phyloP scores from a whole-genome alignment of 2,329 filamentous ascomycete species.

The Penicillium vulpinum region DNA sequence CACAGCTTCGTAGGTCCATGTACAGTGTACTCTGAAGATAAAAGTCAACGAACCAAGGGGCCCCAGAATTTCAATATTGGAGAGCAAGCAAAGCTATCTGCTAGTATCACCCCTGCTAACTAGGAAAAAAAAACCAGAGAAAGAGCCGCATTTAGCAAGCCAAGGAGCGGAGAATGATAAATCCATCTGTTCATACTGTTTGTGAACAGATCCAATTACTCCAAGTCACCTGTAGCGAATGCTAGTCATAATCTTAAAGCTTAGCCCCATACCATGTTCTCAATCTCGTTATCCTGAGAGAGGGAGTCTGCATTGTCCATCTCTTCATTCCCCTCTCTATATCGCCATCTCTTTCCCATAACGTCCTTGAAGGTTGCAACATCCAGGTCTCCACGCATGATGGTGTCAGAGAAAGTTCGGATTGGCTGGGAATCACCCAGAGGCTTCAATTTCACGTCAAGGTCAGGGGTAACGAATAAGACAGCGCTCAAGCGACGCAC shows the following conservation, averaged over 20 bases:
- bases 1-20: too few species aligned
- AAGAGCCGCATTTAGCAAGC: background rate
- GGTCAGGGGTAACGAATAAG: constrained; percentile 5
- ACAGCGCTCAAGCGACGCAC: constrained; percentile 7
- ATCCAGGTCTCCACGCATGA: background rate
- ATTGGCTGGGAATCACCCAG: background rate
- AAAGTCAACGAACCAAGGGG: too few species aligned
- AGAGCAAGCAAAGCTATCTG: too few species aligned
- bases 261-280: background rate
- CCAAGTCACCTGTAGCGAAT: background rate
- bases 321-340: constrained; percentile 9
- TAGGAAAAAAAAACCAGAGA: background rate
- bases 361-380: constrained; percentile 5
- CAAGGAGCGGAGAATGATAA: background rate
- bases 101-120: too few species aligned
- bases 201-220: background rate
- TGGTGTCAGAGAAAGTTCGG: background rate
- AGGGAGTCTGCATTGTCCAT: constrained; percentile 1
- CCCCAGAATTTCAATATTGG: too few species aligned
- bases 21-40: too few species aligned
- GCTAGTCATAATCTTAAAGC: background rate
- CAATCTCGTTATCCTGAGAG: constrained; percentile 1
- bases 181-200: background rate
- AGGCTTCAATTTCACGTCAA: background rate
- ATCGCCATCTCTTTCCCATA: constrained; percentile 8